Percentiles rank a stretch among this genome's conserved stretches.
phyloP scores from a whole-genome alignment of 2,329 filamentous ascomycete species.

The Xylariales sp. region DNA sequence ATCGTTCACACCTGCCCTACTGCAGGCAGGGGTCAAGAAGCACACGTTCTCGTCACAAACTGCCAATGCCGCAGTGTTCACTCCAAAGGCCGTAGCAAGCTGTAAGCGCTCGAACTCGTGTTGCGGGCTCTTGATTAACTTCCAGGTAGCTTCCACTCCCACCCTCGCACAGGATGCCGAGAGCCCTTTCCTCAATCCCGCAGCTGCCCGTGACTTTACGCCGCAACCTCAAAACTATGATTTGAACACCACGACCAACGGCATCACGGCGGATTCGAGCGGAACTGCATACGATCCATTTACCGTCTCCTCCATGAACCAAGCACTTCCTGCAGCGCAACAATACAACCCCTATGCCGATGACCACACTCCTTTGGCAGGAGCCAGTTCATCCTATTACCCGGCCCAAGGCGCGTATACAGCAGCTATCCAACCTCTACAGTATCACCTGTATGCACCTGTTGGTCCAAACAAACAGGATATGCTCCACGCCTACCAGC shows the following conservation, averaged over 20 bases:
- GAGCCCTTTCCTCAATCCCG: constrained; percentile 48
- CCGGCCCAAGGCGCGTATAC: constrained; percentile 49
- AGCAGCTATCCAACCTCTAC: constrained; percentile 59
- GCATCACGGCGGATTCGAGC: constrained; percentile 41
- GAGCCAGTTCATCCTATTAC: constrained; percentile 61
- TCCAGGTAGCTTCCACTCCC: constrained; percentile 29
- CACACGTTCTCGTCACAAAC: constrained; percentile 82
- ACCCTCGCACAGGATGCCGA: constrained; percentile 39
- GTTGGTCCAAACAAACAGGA: constrained; percentile 71
- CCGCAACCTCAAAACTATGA: constrained; percentile 48
- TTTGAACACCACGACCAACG: constrained; percentile 43
- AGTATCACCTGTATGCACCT: constrained; percentile 91
- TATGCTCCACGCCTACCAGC: constrained; percentile 78
- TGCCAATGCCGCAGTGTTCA: constrained; percentile 83
- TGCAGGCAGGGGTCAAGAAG: constrained; percentile 52
- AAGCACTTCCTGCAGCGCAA: constrained; percentile 44
- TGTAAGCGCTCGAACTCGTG: no score
- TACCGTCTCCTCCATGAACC: constrained; percentile 51
- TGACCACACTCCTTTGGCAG: constrained; percentile 56
- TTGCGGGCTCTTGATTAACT: constrained; percentile 9
- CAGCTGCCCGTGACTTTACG: constrained; percentile 55
- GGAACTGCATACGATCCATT: constrained; percentile 57
- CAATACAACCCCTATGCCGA: constrained; percentile 75
- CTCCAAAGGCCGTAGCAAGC: constrained; percentile 54
- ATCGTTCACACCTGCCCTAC: constrained; percentile 73